A percentile compares a stretch with the other conserved stretches of the same genome.
Conservation (phyloP, 495 filamentous ascomycete genomes). For the Penicillium goetzii region DNA sequence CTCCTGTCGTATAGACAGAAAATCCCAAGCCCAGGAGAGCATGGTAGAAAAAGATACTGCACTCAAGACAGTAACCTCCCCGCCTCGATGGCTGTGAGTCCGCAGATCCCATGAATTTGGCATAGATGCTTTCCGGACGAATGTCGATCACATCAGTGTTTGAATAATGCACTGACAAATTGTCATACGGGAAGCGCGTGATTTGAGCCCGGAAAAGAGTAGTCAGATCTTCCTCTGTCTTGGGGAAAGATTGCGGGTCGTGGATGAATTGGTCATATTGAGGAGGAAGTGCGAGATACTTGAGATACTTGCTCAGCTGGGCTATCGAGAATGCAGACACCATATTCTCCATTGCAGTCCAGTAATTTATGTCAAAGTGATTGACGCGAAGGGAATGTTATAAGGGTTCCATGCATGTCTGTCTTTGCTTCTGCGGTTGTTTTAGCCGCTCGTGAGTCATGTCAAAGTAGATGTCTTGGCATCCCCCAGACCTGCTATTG, state of each 20-base stretch:
- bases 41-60: constrained; percentile 67
- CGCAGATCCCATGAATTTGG: constrained; percentile 60
- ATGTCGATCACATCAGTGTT: constrained; percentile 55
- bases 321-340: constrained; percentile 25
- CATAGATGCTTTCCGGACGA: constrained; percentile 59
- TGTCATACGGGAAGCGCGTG: constrained; percentile 71
- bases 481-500: background rate
- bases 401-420: background rate
- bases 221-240: constrained; percentile 31
- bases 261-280: constrained; percentile 25
- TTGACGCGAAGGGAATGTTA: background rate
- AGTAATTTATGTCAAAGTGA: background rate
- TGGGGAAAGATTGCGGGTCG: constrained; percentile 28
- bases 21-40: constrained; percentile 68
- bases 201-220: constrained; percentile 51
- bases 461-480: background rate
- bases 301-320: constrained; percentile 29
- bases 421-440: too few species aligned
- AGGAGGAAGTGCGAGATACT: constrained; percentile 28
- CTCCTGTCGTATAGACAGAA: constrained; percentile 55
- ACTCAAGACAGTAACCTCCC: constrained; percentile 84
- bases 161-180: constrained; percentile 61
- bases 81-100: constrained; percentile 41
- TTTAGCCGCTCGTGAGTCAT: background rate
- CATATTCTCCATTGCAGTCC: constrained; percentile 1